A percentile compares a stretch with the other conserved stretches of the same genome.
phyloP scores from a whole-genome alignment of 2,329 filamentous ascomycete genomes.

The Ambrosiella beaveri region DNA sequence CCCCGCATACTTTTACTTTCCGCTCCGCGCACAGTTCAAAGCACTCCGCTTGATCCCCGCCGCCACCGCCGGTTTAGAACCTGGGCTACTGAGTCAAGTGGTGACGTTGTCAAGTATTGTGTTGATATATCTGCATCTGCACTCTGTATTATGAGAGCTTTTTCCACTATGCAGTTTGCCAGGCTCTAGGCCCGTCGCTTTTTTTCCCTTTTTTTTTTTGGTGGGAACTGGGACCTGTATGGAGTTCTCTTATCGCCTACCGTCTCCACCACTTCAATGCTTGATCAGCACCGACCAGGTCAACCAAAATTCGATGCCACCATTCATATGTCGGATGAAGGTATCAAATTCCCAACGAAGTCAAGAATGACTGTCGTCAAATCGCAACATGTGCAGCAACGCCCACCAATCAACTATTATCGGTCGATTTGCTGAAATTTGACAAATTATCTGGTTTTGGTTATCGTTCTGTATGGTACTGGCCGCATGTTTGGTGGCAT shows the following conservation, averaged over 20 bases:
- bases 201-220: neutral
- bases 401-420: neutral
- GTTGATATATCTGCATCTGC: neutral
- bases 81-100: neutral
- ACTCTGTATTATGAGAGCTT: neutral
- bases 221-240: neutral
- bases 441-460: neutral
- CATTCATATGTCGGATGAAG: neutral
- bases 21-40: neutral
- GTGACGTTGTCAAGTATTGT: neutral
- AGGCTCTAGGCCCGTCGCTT: neutral
- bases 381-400: neutral
- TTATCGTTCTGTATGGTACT: neutral
- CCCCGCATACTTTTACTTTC: slow-evolving; percentile 14
- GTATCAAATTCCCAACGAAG: neutral
- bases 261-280: neutral
- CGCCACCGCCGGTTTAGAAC: neutral
- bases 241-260: neutral
- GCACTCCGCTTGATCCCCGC: neutral
- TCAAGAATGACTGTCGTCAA: neutral
- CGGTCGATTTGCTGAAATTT: neutral
- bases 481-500: neutral
- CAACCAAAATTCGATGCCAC: neutral
- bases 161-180: too few relatives aligned
- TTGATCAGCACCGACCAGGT: neutral